A percentile compares a stretch with the other conserved stretches of the same genome.
Evolutionary conservation across 257 asterid genomes (phyloP).

Genomic region (Przewalskia tangutica): DNA sequence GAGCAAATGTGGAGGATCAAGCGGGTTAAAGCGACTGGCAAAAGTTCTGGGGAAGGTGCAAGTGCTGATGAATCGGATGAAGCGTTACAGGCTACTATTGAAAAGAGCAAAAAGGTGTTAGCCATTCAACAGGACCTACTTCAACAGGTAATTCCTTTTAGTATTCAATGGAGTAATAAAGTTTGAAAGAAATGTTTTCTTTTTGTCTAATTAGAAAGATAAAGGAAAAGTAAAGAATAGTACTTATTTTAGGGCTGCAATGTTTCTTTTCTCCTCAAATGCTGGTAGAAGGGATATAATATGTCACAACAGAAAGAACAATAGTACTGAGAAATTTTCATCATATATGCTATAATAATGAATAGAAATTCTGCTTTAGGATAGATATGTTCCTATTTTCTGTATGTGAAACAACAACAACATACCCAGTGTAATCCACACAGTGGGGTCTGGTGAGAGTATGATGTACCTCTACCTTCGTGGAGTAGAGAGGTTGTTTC

Average conservation of each 20-base stretch:
- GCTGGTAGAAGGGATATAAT: not conserved
- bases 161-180: not conserved
- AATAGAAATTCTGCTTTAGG: not conserved
- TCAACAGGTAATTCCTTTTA: conserved; percentile 44
- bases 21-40: conserved; percentile 33
- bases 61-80: conserved; percentile 44
- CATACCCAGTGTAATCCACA: too few relatives aligned
- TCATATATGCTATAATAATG: not conserved
- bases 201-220: not conserved
- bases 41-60: conserved; percentile 30
- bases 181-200: not conserved
- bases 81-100: conserved; percentile 57
- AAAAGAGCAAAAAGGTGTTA: conserved; percentile 71
- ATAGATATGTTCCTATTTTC: not conserved
- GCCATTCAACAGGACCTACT: conserved; percentile 64
- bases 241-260: not conserved
- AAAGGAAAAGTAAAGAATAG: not conserved
- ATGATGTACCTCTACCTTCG: too few relatives aligned
- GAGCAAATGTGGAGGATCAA: conserved; percentile 29
- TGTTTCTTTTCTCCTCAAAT: not conserved
- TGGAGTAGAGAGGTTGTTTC: too few relatives aligned
- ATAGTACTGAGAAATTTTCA: not conserved
- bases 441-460: too few relatives aligned
- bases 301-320: not conserved
- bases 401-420: not conserved